phyloP scores from a whole-genome alignment of 305 asterid species.

The Rubia balearica region DNA sequence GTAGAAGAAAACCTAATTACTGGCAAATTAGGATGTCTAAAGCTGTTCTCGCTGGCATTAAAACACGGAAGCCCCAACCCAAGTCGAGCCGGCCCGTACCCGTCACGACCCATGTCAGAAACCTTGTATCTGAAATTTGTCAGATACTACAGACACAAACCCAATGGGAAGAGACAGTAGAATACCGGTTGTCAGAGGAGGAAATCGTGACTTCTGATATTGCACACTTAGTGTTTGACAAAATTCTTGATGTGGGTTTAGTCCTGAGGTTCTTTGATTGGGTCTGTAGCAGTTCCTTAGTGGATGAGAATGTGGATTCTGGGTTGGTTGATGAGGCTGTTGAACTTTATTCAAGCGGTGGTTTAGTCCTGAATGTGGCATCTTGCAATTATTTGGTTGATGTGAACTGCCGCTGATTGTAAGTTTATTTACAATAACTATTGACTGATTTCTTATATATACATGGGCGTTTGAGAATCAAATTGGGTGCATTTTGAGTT shows the following conservation, averaged over 20 bases:
- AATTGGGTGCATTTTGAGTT: too few species aligned
- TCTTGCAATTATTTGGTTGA: too few species aligned
- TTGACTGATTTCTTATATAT: too few species aligned
- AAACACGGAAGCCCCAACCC: constrained; percentile 44
- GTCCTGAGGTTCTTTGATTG: constrained; percentile 74
- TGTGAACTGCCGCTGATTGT: too few species aligned
- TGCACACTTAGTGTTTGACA: constrained; percentile 87
- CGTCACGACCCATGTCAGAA: constrained; percentile 37
- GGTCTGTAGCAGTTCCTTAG: constrained; percentile 38
- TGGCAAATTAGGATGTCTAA: constrained; percentile 47
- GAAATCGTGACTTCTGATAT: constrained; percentile 55
- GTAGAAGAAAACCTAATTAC: background rate
- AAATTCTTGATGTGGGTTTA: constrained; percentile 55
- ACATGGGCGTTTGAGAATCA: too few species aligned
- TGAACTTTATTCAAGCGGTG: constrained; percentile 36
- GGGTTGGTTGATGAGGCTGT: constrained; percentile 54
- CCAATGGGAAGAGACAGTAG: constrained; percentile 55
- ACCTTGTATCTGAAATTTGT: constrained; percentile 50
- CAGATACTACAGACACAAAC: constrained; percentile 45
- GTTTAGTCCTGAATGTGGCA: constrained; percentile 23
- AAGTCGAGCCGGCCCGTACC: constrained; percentile 21
- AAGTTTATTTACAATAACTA: too few species aligned
- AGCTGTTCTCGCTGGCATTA: constrained; percentile 53
- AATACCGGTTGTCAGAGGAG: constrained; percentile 47
- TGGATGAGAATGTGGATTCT: constrained; percentile 52